Conservation (phyloP, 2,329 filamentous ascomycete genomes). For the Orbilia brochopaga region DNA sequence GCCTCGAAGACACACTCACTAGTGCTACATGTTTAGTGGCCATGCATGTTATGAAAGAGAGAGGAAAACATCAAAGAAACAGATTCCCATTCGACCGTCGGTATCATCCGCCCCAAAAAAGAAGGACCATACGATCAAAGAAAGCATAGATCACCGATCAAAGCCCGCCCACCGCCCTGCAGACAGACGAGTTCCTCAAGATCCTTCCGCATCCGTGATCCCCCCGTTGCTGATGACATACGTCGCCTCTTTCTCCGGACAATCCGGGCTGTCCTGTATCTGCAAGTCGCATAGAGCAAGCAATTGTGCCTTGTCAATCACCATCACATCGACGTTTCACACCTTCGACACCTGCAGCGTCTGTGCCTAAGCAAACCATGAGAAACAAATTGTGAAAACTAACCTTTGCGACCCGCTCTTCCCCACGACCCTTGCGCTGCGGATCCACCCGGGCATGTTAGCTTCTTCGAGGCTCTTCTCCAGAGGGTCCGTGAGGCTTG, state of each 20-base stretch:
- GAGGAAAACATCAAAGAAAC: too few relatives aligned
- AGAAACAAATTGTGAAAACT: too few relatives aligned
- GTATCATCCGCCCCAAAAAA: too few relatives aligned
- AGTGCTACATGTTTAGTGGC: too few relatives aligned
- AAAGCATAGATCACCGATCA: too few relatives aligned
- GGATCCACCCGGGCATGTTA: constrained; percentile 6
- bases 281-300: constrained; percentile 10
- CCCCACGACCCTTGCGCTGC: constrained; percentile 69
- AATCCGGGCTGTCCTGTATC: constrained; percentile 61
- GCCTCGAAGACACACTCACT: too few relatives aligned
- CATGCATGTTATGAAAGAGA: too few relatives aligned
- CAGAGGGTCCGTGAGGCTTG: background rate
- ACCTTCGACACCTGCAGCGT: constrained; percentile 61
- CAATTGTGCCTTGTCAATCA: constrained; percentile 19
- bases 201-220: constrained; percentile 43
- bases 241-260: constrained; percentile 71
- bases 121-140: too few relatives aligned
- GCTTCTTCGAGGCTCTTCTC: background rate
- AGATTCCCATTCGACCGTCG: too few relatives aligned
- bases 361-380: constrained; percentile 34
- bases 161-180: background rate
- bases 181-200: constrained; percentile 11
- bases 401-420: constrained; percentile 73
- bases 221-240: constrained; percentile 72
- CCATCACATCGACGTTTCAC: background rate